Conservation (phyloP, 192 early-diverging fungal genomes). For the Coemansia reversa region DNA sequence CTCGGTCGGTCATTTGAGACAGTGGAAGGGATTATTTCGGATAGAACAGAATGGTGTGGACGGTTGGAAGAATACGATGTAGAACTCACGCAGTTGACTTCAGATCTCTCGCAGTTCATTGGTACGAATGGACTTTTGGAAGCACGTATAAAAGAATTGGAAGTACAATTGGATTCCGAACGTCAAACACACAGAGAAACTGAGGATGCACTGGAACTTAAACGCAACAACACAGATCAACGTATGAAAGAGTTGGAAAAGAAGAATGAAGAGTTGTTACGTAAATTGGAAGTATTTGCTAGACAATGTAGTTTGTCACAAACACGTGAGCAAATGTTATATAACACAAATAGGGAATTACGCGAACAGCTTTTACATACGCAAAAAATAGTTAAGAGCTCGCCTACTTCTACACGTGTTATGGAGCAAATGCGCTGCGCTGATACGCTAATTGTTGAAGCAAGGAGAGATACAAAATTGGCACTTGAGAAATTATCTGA, state of each 20-base stretch:
- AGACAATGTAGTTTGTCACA: conserved; percentile 7
- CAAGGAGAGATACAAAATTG: neutral
- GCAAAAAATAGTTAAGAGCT: conserved; percentile 4
- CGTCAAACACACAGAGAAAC: neutral
- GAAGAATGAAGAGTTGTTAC: too few species aligned
- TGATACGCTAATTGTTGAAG: conserved; percentile 29
- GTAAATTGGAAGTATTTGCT: neutral
- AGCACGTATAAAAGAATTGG: too few species aligned
- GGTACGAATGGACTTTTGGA: too few species aligned
- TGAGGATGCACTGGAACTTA: neutral
- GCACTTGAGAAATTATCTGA: conserved; percentile 1
- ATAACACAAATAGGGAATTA: conserved; percentile 18
- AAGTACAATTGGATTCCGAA: too few species aligned
- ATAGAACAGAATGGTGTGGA: too few species aligned
- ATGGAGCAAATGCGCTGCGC: conserved; percentile 7
- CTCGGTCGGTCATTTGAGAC: too few species aligned
- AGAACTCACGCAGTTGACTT: too few species aligned
- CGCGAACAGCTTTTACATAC: conserved; percentile 24
- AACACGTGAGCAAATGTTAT: conserved; percentile 21
- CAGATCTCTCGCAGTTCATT: too few species aligned
- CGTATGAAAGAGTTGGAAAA: too few species aligned
- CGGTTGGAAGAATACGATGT: too few species aligned
- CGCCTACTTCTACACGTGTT: conserved; percentile 4
- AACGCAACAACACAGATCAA: neutral
- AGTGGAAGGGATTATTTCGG: too few species aligned